phyloP scores from a whole-genome alignment of 176 grass and related monocot genomes.

The Eragrostis nindensis region DNA sequence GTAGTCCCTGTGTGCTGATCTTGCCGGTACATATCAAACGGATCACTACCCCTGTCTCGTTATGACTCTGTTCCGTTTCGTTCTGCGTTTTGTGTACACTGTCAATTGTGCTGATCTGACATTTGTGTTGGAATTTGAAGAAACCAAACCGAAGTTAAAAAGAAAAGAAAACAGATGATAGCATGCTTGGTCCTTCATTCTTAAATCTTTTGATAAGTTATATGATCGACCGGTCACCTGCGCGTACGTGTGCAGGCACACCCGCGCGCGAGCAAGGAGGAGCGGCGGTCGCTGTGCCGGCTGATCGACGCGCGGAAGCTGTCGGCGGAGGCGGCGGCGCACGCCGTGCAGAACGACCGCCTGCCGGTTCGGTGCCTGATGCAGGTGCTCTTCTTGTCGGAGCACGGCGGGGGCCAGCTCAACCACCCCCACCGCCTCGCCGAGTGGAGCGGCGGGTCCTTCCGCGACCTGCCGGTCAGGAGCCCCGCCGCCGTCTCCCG shows the following conservation, averaged over 20 bases:
- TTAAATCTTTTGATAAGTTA: too few species aligned
- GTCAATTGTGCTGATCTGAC: too few species aligned
- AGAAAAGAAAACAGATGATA: too few species aligned
- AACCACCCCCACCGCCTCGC: conserved; percentile 48
- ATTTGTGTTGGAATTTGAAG: too few species aligned
- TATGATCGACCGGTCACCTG: too few species aligned
- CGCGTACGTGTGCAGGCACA: conserved; percentile 53
- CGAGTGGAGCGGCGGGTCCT: conserved; percentile 65
- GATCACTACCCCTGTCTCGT: too few species aligned
- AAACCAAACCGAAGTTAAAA: too few species aligned
- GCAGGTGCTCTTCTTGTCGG: conserved; percentile 84
- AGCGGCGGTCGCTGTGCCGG: conserved; percentile 70
- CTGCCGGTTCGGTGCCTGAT: conserved; percentile 79
- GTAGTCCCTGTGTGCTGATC: not conserved
- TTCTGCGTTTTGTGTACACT: too few species aligned
- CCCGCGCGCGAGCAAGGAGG: conserved; percentile 72
- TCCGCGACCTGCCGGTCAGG: conserved; percentile 50
- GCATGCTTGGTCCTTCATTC: too few species aligned
- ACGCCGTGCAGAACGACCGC: conserved; percentile 91
- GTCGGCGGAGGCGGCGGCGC: conserved; percentile 77
- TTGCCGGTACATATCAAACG: not conserved
- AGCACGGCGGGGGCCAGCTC: conserved; percentile 55
- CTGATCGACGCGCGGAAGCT: conserved; percentile 92
- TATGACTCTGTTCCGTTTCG: too few species aligned
- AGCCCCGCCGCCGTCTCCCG: conserved; percentile 41